Evolutionary conservation across 1,139 yeast species (phyloP).

Genomic region (Debaryomyces psychrophilus): DNA sequence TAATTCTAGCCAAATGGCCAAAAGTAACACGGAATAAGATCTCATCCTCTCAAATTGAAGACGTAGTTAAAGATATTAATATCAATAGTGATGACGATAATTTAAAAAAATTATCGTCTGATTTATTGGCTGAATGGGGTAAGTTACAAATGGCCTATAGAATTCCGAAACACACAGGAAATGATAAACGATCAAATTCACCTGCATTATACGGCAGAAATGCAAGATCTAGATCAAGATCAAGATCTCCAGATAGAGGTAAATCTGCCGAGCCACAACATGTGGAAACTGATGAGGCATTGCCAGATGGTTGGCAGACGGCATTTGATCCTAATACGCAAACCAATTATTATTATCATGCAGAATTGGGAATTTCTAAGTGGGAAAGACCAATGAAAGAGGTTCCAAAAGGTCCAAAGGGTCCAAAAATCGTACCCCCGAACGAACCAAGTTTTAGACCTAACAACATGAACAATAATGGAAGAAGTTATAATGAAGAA

Average conservation of each 20-base stretch:
- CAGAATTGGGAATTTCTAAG: slow-evolving; percentile 46
- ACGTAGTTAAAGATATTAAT: slow-evolving; percentile 54
- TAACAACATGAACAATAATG: background rate
- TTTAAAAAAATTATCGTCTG: slow-evolving; percentile 40
- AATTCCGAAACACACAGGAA: slow-evolving; percentile 57
- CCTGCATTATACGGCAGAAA: slow-evolving; percentile 23
- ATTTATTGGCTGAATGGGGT: slow-evolving; percentile 70
- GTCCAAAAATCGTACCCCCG: slow-evolving; percentile 9
- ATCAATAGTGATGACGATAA: slow-evolving; percentile 31
- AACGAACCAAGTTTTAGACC: slow-evolving; percentile 2
- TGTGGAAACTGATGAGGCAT: slow-evolving; percentile 28
- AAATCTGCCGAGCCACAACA: slow-evolving; percentile 13
- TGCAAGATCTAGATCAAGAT: slow-evolving; percentile 24
- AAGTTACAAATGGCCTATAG: slow-evolving; percentile 78
- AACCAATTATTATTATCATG: slow-evolving; percentile 57
- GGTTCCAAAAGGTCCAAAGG: slow-evolving; percentile 18
- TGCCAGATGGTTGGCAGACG: slow-evolving; percentile 59
- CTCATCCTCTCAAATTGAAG: slow-evolving; percentile 76
- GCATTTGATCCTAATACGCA: slow-evolving; percentile 47
- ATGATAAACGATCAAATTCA: slow-evolving; percentile 13
- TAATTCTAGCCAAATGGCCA: slow-evolving; percentile 75
- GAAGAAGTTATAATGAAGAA: slow-evolving; percentile 17
- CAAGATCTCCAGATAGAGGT: slow-evolving; percentile 19
- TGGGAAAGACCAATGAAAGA: slow-evolving; percentile 60
- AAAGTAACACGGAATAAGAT: slow-evolving; percentile 79